Evolutionary conservation across 805 yeast species (phyloP).

Genomic region (Kregervanrija fluxuum): DNA sequence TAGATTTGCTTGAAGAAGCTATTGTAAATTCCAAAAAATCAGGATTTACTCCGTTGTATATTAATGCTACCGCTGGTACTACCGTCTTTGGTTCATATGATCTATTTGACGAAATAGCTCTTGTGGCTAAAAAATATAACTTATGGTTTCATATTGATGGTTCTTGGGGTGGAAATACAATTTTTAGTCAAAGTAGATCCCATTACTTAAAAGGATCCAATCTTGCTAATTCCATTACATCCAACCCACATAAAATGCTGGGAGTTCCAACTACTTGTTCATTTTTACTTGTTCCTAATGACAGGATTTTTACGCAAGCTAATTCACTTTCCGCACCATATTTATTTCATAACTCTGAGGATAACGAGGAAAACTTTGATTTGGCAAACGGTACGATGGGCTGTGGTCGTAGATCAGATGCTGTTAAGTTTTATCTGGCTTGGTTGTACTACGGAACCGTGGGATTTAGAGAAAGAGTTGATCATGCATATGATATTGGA

Average conservation of each 20-base stretch:
- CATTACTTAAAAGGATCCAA: conserved; percentile 50
- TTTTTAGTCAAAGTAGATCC: conserved; percentile 48
- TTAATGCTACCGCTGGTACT: conserved; percentile 84
- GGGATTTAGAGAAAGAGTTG: conserved; percentile 61
- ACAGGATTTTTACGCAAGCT: conserved; percentile 55
- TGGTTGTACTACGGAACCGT: conserved; percentile 73
- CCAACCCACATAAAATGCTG: conserved; percentile 81
- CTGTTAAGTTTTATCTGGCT: conserved; percentile 67
- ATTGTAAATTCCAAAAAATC: conserved; percentile 35
- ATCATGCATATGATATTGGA: conserved; percentile 64
- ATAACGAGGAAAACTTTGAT: conserved; percentile 53
- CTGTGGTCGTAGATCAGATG: conserved; percentile 81
- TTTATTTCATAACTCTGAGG: conserved; percentile 56
- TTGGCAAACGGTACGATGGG: conserved; percentile 90
- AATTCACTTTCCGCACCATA: conserved; percentile 78
- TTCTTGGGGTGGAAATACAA: conserved; percentile 85
- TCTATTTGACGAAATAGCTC: conserved; percentile 48
- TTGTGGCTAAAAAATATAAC: conserved; percentile 44
- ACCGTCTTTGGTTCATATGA: conserved; percentile 85
- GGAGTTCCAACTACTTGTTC: conserved; percentile 82
- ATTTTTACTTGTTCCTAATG: conserved; percentile 67
- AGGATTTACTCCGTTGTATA: conserved; percentile 68
- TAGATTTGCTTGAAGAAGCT: conserved; percentile 35
- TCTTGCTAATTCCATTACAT: conserved; percentile 67
- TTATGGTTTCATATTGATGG: conserved; percentile 84